Percentiles rank a stretch among this genome's conserved stretches.
These are phyloP conservation scores for Trapa bicornis DNA, from an alignment of 345 rosid genomes.

Conservation along the genomic window DNA sequence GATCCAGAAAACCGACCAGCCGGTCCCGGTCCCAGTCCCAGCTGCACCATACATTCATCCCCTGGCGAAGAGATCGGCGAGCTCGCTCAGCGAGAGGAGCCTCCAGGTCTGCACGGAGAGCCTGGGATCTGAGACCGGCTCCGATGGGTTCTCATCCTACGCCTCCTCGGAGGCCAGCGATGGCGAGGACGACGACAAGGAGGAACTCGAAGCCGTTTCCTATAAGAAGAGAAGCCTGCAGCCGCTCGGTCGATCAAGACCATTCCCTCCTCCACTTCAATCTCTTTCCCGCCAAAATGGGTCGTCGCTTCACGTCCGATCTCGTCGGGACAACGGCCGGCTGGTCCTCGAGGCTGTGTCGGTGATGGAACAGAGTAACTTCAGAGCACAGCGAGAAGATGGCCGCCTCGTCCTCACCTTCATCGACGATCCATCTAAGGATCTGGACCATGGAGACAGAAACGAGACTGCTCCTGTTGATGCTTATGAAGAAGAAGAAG, in stretches of 20 bases:
- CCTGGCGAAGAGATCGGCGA: conserved; percentile 36
- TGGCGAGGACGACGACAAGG: conserved; percentile 15
- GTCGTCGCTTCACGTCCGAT: conserved; percentile 44
- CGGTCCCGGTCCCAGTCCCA: not conserved
- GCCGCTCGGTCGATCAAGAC: conserved; percentile 3
- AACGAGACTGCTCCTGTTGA: conserved; percentile 8
- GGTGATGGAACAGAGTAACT: conserved; percentile 49
- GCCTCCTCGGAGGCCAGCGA: conserved; percentile 47
- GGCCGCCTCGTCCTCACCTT: conserved; percentile 89
- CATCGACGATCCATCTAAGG: conserved; percentile 9
- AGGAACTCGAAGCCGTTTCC: not conserved
- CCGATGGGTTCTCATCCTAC: conserved; percentile 58
- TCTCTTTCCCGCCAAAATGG: conserved; percentile 70
- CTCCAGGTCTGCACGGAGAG: conserved; percentile 89
- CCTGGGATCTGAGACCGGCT: conserved; percentile 95
- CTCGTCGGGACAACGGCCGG: conserved; percentile 71
- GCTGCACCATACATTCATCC: conserved; percentile 71
- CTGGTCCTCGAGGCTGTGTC: conserved; percentile 85
- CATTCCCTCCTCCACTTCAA: conserved; percentile 18
- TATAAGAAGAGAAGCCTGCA: conserved; percentile 4
- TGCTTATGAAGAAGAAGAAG: conserved; percentile 11
- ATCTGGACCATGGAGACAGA: conserved; percentile 9
- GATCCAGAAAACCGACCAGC: conserved; percentile 23
- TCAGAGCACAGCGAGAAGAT: conserved; percentile 60
- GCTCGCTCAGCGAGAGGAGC: conserved; percentile 64